phyloP scores from a whole-genome alignment of 140 eudicot genomes.

The Erigeron philadelphicus region DNA sequence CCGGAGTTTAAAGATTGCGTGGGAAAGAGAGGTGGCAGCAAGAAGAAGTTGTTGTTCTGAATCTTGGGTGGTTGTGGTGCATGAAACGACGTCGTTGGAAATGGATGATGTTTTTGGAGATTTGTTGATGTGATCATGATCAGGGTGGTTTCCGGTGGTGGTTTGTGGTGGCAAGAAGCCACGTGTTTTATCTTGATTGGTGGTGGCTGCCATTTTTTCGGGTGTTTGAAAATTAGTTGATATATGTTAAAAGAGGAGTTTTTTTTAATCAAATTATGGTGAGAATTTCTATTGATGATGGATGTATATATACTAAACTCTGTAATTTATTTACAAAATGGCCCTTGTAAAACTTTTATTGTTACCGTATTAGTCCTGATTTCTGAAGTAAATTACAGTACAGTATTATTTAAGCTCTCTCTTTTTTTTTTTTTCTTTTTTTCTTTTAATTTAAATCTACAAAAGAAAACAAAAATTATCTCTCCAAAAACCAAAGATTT shows the following conservation, averaged over 20 bases:
- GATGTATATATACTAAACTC: too few relatives aligned
- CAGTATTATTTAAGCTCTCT: too few relatives aligned
- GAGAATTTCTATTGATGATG: not conserved
- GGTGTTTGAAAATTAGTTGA: not conserved
- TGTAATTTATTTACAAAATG: too few relatives aligned
- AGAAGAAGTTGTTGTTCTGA: not conserved
- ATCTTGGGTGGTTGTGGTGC: not conserved
- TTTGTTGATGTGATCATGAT: constrained; percentile 7
- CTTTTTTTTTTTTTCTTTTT: too few relatives aligned
- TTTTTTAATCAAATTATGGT: not conserved
- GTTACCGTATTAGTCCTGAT: not conserved
- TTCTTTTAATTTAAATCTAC: too few relatives aligned
- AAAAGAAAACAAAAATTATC: too few relatives aligned
- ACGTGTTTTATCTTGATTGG: constrained; percentile 20
- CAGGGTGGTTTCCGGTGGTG: constrained; percentile 12
- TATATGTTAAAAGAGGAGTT: not conserved
- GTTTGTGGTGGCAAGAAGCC: constrained; percentile 27
- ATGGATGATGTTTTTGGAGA: not conserved
- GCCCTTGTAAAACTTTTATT: not conserved
- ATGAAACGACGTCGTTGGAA: not conserved
- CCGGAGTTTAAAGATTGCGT: not conserved
- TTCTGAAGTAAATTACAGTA: too few relatives aligned
- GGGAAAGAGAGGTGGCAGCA: constrained; percentile 3
- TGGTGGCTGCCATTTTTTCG: constrained; percentile 14
- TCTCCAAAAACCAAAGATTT: too few relatives aligned